Base-by-base conservation (phyloP, 169 alveolate species). In the Plasmodium adleri region DNA sequence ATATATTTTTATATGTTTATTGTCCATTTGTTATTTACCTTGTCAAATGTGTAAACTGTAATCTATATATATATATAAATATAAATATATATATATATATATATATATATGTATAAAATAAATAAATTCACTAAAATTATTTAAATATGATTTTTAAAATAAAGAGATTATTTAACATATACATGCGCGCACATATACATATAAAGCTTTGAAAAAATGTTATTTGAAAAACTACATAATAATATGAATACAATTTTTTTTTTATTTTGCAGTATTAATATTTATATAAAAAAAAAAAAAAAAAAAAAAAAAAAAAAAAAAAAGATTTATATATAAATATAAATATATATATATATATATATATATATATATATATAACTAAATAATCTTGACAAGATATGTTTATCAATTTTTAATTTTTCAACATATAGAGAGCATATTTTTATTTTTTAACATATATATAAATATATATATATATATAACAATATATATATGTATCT, bases 181-280 rank as follows among this genome's bases (percentile, higher is more conserved):
- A 76, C 89, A 76, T 52, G 75, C 74, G 89, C 89, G 70, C 89
- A 76, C 76, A 76, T 76, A 49, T 63, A 64, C 76, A 52, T 50
- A 64, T 32, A 66, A n/a, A 64, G 67, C 89, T 64, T 76, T 63
- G 89, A 64, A 76, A 76, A 76, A 66, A 59, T 66, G 70, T 58
- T 20, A 58, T 54, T 49, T 45, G 58, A 64, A 64, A 63, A 76
- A 76, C 63, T 22, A 17, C 76, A 76, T 76, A 64, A 45, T 45
- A 26, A 43, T 12, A 52, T n/a, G 28, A 66, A 66, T 66, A 66
- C 45, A 1, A 32, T 39, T 17, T 66, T 66, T 39, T 32, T 32
- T 32, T 32, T 32, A 0, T 5, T 32, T 32, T 10, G 15, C 13
- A 32, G 56, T 39, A 66, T 66, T 17, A 66, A 4, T 32, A 66